Percentiles rank a stretch among this genome's conserved stretches.
phyloP scores from a whole-genome alignment of 192 early-diverging fungal species.

The Backusella psychrophila region DNA sequence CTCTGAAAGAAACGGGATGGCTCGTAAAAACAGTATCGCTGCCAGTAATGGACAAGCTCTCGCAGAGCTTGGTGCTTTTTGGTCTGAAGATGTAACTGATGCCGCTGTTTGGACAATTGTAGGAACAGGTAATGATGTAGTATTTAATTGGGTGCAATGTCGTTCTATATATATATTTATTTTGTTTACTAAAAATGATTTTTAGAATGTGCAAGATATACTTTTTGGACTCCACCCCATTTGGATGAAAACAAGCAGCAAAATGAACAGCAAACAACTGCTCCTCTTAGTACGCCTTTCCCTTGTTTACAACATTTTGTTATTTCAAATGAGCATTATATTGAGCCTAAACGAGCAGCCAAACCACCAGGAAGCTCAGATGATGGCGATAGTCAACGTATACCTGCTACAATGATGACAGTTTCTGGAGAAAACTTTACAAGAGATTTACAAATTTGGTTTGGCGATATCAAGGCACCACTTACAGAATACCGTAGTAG shows the following conservation, averaged over 20 bases:
- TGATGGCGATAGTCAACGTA: not conserved
- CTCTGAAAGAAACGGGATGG: not conserved
- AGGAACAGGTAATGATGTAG: conserved; percentile 51
- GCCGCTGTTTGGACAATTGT: conserved; percentile 90
- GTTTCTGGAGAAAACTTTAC: conserved; percentile 66
- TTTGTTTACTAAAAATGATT: not conserved
- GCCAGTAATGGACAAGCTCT: conserved; percentile 6
- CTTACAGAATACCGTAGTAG: conserved; percentile 35
- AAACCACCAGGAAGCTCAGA: conserved; percentile 1
- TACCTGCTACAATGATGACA: conserved; percentile 5
- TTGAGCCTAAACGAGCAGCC: not conserved
- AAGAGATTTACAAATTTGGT: conserved; percentile 65
- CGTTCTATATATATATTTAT: not conserved
- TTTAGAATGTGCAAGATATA: conserved; percentile 52
- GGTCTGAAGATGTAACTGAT: conserved; percentile 80
- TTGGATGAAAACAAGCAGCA: conserved; percentile 5
- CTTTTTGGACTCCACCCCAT: conserved; percentile 44
- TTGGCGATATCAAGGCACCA: conserved; percentile 33
- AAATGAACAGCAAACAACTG: conserved; percentile 6
- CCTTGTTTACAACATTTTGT: conserved; percentile 31
- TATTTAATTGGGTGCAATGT: not conserved
- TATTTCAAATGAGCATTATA: conserved; percentile 8
- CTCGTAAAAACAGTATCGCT: conserved; percentile 22
- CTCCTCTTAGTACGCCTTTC: not conserved
- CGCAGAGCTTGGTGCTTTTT: conserved; percentile 40